phyloP scores from a whole-genome alignment of 768 basidiomycete species.

The Trametes meyenii region DNA sequence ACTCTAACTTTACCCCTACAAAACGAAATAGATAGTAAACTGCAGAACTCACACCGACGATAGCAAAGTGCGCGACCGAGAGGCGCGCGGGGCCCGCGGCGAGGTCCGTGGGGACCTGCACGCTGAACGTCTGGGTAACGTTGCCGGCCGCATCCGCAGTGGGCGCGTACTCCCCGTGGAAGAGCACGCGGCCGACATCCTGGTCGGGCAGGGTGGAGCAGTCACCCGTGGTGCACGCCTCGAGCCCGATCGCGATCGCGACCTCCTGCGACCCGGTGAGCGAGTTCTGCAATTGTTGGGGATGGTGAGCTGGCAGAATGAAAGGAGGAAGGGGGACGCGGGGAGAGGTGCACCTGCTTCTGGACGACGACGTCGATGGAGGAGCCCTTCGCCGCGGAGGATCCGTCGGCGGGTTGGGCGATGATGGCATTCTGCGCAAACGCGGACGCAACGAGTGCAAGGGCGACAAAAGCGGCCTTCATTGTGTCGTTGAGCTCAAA shows the following conservation, averaged over 20 bases:
- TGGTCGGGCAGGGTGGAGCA: not conserved
- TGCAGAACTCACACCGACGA: slow-evolving; percentile 1
- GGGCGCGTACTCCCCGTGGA: not conserved
- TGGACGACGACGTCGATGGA: not conserved
- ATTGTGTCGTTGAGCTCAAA: not conserved
- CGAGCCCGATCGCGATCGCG: slow-evolving; percentile 1
- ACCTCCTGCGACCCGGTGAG: slow-evolving; percentile 1
- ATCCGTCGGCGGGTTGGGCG: not conserved
- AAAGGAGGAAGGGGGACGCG: not conserved
- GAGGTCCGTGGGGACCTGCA: not conserved
- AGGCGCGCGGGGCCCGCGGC: not conserved
- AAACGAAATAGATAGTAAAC: too few species aligned
- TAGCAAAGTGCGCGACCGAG: slow-evolving; percentile 1
- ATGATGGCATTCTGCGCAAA: not conserved
- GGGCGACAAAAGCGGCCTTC: slow-evolving; percentile 2
- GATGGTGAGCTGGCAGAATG: not conserved
- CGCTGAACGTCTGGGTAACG: not conserved
- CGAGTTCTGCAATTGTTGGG: not conserved
- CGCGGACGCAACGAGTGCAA: not conserved
- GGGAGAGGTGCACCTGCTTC: not conserved
- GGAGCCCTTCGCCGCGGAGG: not conserved
- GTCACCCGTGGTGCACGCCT: not conserved
- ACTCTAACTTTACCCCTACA: too few species aligned
- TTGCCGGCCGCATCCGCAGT: not conserved
- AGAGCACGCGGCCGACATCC: not conserved